These are phyloP conservation scores for Ceratocystis papillata DNA, from an alignment of 2,329 filamentous ascomycete species.

Conservation along the genomic window DNA sequence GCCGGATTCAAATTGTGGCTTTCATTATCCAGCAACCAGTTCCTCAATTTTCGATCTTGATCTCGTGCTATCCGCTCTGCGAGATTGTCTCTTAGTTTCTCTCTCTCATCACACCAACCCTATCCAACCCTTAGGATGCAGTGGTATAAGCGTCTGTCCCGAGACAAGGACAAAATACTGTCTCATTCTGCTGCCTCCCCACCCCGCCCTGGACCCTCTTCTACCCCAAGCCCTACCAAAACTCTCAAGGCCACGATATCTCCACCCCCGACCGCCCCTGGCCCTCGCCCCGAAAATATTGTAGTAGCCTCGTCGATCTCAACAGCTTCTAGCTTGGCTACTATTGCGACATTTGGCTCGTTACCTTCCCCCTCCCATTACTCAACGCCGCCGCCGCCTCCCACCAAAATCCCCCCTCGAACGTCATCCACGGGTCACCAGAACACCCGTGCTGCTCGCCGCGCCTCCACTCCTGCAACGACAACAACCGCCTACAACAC, in stretches of 20 bases:
- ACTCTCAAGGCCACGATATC: conserved; percentile 10
- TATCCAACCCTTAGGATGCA: conserved; percentile 31
- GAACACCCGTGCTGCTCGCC: conserved; percentile 2
- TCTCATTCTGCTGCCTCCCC: not conserved
- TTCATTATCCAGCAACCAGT: not conserved
- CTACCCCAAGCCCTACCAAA: conserved; percentile 10
- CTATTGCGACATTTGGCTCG: conserved; percentile 23
- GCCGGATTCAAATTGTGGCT: not conserved
- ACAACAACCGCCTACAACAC: not conserved
- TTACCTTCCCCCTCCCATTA: conserved; percentile 16
- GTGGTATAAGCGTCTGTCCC: conserved; percentile 24
- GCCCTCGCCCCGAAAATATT: not conserved
- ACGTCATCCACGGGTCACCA: conserved; percentile 19
- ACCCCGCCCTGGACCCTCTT: not conserved
- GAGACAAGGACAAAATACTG: conserved; percentile 23
- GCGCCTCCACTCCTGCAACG: not conserved
- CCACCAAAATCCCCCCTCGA: conserved; percentile 20
- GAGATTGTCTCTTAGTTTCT: not conserved
- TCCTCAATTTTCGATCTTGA: not conserved
- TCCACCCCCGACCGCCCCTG: conserved; percentile 1
- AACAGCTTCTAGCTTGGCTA: conserved; percentile 18
- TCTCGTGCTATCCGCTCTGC: not conserved
- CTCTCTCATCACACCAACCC: conserved; percentile 28
- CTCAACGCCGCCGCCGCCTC: conserved; percentile 2
- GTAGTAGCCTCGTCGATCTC: conserved; percentile 5